These are phyloP conservation scores for Vitis riparia DNA, from an alignment of 164 flowering plant genomes.

Conservation along the genomic window DNA sequence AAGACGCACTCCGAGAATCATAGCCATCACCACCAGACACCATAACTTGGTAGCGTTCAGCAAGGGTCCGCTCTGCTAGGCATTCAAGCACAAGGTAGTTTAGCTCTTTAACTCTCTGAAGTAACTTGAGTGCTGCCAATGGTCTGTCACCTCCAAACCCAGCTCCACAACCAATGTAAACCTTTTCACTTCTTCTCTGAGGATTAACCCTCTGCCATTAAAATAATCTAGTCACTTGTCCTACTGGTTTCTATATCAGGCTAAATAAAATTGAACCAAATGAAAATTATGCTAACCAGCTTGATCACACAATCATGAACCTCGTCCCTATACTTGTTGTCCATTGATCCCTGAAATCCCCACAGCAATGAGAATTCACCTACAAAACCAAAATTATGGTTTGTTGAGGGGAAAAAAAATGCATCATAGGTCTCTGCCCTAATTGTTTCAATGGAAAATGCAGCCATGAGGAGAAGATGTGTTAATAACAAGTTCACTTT, in stretches of 20 bases:
- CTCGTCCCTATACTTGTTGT: conserved; percentile 14
- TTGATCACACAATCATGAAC: conserved; percentile 51
- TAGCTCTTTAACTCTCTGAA: conserved; percentile 66
- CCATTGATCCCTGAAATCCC: conserved; percentile 23
- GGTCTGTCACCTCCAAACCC: conserved; percentile 97
- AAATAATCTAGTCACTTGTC: not conserved
- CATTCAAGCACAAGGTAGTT: conserved; percentile 93
- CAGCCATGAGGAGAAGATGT: too few species aligned
- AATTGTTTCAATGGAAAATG: too few species aligned
- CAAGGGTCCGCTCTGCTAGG: conserved; percentile 93
- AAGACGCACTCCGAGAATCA: conserved; percentile 74
- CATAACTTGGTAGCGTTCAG: conserved; percentile 73
- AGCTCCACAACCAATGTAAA: conserved; percentile 91
- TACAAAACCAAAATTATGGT: too few species aligned
- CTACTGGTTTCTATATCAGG: not conserved
- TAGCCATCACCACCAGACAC: conserved; percentile 75
- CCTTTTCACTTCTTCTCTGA: conserved; percentile 61
- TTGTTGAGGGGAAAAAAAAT: too few species aligned
- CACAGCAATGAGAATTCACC: not conserved
- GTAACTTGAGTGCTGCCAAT: conserved; percentile 79
- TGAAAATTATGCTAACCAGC: conserved; percentile 39
- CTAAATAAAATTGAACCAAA: not conserved
- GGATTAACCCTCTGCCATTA: conserved; percentile 68
- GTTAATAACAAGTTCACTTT: too few species aligned
- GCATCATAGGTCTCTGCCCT: too few species aligned